phyloP scores from a whole-genome alignment of 129 eudicot genomes.

The Tagetes patula region DNA sequence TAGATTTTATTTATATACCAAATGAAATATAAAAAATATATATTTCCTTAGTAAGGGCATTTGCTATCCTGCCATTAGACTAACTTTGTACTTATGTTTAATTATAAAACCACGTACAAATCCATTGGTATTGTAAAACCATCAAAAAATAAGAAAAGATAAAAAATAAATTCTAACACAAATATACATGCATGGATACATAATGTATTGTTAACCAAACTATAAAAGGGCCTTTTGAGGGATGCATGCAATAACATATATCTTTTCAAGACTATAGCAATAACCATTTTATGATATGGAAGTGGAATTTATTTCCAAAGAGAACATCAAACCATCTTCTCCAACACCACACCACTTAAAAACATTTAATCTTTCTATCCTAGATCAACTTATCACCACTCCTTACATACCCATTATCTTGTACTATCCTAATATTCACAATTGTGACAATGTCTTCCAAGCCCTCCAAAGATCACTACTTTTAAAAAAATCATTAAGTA shows the following conservation, averaged over 20 bases:
- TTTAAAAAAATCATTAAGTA: background rate
- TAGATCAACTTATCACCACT: background rate
- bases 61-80: no score
- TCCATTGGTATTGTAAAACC: no score
- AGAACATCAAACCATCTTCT: background rate
- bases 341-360: background rate
- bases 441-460: background rate
- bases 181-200: background rate
- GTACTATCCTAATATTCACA: background rate
- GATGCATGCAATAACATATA: background rate
- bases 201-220: background rate
- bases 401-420: background rate
- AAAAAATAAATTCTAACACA: no score
- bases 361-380: background rate
- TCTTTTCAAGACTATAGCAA: background rate
- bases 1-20: no score
- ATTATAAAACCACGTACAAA: no score
- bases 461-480: background rate
- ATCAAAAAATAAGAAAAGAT: no score
- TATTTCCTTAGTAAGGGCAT: no score
- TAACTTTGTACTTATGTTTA: no score
- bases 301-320: background rate
- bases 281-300: background rate
- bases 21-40: no score
- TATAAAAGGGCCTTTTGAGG: background rate